Evolutionary conservation across 2,329 filamentous ascomycete species (phyloP), one percentile per base, ranked within the genome.

Genomic region (Xylogone sp.): DNA sequence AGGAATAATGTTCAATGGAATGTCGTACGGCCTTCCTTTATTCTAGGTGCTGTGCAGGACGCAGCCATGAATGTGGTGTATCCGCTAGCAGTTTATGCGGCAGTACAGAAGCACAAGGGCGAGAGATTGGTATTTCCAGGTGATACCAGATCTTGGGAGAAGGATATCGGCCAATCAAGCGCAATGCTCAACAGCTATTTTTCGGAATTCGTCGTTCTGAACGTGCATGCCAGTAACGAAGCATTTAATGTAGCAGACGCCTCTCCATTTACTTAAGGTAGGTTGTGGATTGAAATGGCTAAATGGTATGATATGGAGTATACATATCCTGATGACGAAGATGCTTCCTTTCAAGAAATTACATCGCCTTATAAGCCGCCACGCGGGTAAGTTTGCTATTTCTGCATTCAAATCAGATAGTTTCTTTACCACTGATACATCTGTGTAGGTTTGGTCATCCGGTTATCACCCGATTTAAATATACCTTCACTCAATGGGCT

Each of bases 211-310:
- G 71, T 71, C 0, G 73, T 73, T 0, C 59, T 81, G 19, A 71
- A 66, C 1, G 66, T 69, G 0, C 61, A 61, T 3, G 69, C 71
- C 8, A 62, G 58, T 48, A 70, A 77, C 53, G 62, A 80, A 58
- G 71, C 68, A 16, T 79, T 80, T 63, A 81, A 81, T 53, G 70
- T 71, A 0, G 62, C 63, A 27, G 76, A 82, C 47, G 71, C 69
- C 4, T 69, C 65, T 13, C 63, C 67, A 0, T 71, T 78, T 19
- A 73, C 71, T 1, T 78, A 73, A 71, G 73, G 73, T 1, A 67
- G 69, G 21, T 70, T 78, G 51, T 80, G 73, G 71, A 69, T 72
- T 0, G 69, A 71, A 53, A 62, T 78, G 13, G 74, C 74, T 0
- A 59, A 61, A 3, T 74, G 72, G 69, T 78, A 74, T 58, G 67